Evolutionary conservation across 306 rosid genomes (phyloP), one percentile per base, ranked within the genome.

Genomic region (Trifolium fragiferum): DNA sequence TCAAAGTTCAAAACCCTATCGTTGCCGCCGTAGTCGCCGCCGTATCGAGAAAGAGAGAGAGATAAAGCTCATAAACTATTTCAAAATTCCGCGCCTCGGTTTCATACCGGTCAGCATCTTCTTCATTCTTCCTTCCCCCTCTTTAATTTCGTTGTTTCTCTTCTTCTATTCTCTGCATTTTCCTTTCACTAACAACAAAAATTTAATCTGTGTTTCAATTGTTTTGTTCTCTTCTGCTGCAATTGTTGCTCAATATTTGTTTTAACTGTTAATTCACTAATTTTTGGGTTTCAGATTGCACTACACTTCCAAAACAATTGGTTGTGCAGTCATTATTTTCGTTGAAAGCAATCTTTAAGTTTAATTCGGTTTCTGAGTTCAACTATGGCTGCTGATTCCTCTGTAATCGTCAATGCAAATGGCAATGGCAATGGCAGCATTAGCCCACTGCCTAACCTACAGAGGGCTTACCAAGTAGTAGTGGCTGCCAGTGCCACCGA

Each of bases 401-500:
- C 83, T 78, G 79, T 49, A 15, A 74, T 68, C 49, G 35, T 86
- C 16, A 88, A 86, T 43, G 73, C 68, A 12, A n/a, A 50, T 20
- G 51, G 40, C 57, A 53, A n/a, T n/a, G n/a, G n/a, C n/a, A n/a
- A 21, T 44, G 93, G 85, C 25, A 86, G 67, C 78, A 82, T 72
- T 20, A 89, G 76, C 53, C 71, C 85, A 25, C 85, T 43, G 15
- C 78, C 85, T 30, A 79, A 69, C 79, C 89, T 80, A 3, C 90
- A 37, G 76, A 90, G 99, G 89, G 85, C 87, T 65, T 94, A 87
- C 84, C 97, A 92, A 87, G 96, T 90, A 58, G 92, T 94, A 10
- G 99, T 92, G 82, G 97, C 97, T 78, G 95, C 97, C n/a, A n/a
- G n/a, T n/a, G n/a, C n/a, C 13, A 92, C 97, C 49, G 80, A 41